Conservation (phyloP, 495 filamentous ascomycete species). For the Penicillium coprophilum region DNA sequence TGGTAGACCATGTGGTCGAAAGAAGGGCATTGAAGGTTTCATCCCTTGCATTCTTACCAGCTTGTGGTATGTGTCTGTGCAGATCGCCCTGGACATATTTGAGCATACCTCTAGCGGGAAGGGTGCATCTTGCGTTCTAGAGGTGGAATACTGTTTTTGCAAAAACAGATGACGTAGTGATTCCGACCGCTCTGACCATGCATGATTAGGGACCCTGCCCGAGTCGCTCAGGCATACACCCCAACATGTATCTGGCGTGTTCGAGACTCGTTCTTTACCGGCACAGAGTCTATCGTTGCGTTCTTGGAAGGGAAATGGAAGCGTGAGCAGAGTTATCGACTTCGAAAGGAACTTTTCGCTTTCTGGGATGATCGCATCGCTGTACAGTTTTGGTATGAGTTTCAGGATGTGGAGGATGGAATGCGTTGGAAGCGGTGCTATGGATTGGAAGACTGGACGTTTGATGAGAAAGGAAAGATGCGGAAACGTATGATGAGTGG, state of each 20-base stretch:
- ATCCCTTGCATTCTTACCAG: slow-evolving; percentile 36
- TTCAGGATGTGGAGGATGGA: slow-evolving; percentile 61
- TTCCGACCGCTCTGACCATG: slow-evolving; percentile 22
- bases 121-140: background rate
- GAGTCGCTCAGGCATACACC: slow-evolving; percentile 73
- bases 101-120: slow-evolving; percentile 1
- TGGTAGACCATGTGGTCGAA: slow-evolving; percentile 24
- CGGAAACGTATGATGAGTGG: slow-evolving; percentile 89
- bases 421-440: slow-evolving; percentile 88
- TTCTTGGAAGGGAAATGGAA: slow-evolving; percentile 80
- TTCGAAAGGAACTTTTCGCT: slow-evolving; percentile 87
- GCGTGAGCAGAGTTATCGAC: slow-evolving; percentile 67
- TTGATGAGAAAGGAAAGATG: slow-evolving; percentile 75
- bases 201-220: slow-evolving; percentile 54
- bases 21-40: slow-evolving; percentile 17
- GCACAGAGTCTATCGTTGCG: slow-evolving; percentile 63
- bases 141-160: background rate
- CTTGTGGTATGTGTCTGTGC: slow-evolving; percentile 21
- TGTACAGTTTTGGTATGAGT: slow-evolving; percentile 95
- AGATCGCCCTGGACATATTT: slow-evolving; percentile 13
- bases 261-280: slow-evolving; percentile 66
- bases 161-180: slow-evolving; percentile 15
- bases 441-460: slow-evolving; percentile 92
- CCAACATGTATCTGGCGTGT: slow-evolving; percentile 81
- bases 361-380: slow-evolving; percentile 59